Evolutionary conservation across 768 basidiomycete genomes (phyloP), one percentile per base, ranked within the genome.

Genomic region (Xerocomellus amylosporus): DNA sequence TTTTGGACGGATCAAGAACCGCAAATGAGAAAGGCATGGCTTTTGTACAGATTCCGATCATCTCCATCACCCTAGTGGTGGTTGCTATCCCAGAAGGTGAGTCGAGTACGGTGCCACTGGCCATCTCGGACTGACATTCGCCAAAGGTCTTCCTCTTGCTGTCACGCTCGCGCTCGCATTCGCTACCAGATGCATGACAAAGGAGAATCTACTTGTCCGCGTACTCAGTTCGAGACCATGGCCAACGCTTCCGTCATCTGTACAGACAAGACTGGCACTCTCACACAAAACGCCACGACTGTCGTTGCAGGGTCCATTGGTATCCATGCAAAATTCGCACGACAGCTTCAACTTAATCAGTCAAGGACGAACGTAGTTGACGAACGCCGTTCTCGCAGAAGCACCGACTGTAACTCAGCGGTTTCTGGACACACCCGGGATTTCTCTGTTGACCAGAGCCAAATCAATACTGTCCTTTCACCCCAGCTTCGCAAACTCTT

Each of bases 151-250:
- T 6, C 96, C 96, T 2, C 79, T 99, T 51, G 96, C 96, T 39
- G 96, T 98, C 46, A 98, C 96, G 0, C 83, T 99, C 43, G 97
- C 97, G 0, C 77, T 99, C 31, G 92, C 97, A 1, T 99, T 98
- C 66, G 97, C 96, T 0, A 99, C 97, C 44, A 94, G 90, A 64
- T 87, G 96, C n/a, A 98, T 98, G 97, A 91, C 95, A 9, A 82
- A 87, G 65, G 90, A 94, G 71, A 97, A 97, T 50, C 78, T 98
- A 0, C 84, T 99, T 40, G 97, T 98, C 30, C 93, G 97, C 51
- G 91, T 98, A 5, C 83, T 99, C 34, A 90, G 91, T 8, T 94
- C 94, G 97, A 99, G 74, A 98, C 93, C 0, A 98, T 98, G 96
- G 96, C 91, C 20, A 98, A 98, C 63, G 91, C 96, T 5, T 95